These are phyloP conservation scores for Termitomyces bulborhizus DNA, from an alignment of 768 basidiomycete species.

Conservation along the genomic window DNA sequence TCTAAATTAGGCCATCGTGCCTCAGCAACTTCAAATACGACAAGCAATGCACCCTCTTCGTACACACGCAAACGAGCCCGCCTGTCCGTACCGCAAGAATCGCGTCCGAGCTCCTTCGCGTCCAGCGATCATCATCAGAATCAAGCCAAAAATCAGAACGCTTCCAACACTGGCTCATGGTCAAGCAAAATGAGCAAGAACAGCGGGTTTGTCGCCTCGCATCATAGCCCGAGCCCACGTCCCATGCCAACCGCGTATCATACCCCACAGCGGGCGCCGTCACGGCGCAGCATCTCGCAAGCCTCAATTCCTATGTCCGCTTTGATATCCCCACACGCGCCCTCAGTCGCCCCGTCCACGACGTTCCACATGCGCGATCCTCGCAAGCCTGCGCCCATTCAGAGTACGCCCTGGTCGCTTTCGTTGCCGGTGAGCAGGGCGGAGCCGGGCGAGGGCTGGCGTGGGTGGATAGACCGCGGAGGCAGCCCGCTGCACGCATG, in stretches of 20 bases:
- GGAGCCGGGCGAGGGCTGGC: conserved; percentile 24
- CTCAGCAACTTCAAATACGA: conserved; percentile 37
- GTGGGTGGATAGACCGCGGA: conserved; percentile 38
- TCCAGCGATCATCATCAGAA: conserved; percentile 21
- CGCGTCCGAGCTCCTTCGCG: conserved; percentile 28
- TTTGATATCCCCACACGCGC: conserved; percentile 71
- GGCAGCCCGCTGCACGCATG: conserved; percentile 66
- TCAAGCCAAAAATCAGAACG: conserved; percentile 21
- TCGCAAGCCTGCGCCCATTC: conserved; percentile 52
- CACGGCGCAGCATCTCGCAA: conserved; percentile 56
- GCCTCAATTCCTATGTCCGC: conserved; percentile 78
- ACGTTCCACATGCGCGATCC: conserved; percentile 81
- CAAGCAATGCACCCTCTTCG: conserved; percentile 54
- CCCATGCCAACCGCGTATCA: conserved; percentile 16
- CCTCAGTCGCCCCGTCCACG: conserved; percentile 53
- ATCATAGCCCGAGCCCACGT: conserved; percentile 15
- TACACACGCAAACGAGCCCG: conserved; percentile 68
- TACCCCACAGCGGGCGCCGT: conserved; percentile 25
- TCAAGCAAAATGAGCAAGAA: conserved; percentile 35
- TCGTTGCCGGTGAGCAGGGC: conserved; percentile 33
- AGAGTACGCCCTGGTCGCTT: conserved; percentile 58
- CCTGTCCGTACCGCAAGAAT: conserved; percentile 38
- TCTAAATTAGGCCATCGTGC: conserved; percentile 40
- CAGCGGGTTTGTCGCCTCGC: conserved; percentile 17
- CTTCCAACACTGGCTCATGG: conserved; percentile 40